phyloP scores from a whole-genome alignment of 2,329 filamentous ascomycete species.

The Aspergillus niger region DNA sequence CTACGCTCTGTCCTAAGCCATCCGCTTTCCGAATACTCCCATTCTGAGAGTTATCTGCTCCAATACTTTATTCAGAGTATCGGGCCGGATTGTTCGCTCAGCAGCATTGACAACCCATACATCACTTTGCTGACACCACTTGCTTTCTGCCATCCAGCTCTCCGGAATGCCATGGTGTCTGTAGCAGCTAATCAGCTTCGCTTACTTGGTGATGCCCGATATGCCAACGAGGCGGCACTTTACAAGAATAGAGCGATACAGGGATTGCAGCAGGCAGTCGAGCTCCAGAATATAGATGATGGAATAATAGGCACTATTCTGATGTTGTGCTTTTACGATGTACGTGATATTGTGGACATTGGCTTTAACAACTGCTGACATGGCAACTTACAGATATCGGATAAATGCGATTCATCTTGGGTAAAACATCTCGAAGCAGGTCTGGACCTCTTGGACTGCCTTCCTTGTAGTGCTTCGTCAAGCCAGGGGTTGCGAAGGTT shows the following conservation, averaged over 20 bases:
- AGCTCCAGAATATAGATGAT: constrained; percentile 20
- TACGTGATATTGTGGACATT: constrained; percentile 2
- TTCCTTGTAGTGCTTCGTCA: constrained; percentile 8
- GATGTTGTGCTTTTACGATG: constrained; percentile 40
- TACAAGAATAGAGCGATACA: constrained; percentile 30
- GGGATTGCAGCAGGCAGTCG: constrained; percentile 27
- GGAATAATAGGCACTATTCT: constrained; percentile 32
- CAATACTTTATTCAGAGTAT: constrained; percentile 34
- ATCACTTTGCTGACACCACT: constrained; percentile 28
- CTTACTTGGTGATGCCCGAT: constrained; percentile 28
- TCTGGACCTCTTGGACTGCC: constrained; percentile 24
- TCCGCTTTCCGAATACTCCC: constrained; percentile 16
- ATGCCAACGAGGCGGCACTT: constrained; percentile 24
- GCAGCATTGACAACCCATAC: constrained; percentile 33
- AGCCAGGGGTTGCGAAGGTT: constrained; percentile 19
- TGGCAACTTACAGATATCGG: constrained; percentile 26
- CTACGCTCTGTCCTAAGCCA: constrained; percentile 4
- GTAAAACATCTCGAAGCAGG: constrained; percentile 34
- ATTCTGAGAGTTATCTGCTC: constrained; percentile 23
- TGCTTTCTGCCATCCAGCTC: constrained; percentile 23
- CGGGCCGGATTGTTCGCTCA: constrained; percentile 35
- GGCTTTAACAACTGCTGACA: too few relatives aligned
- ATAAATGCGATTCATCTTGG: constrained; percentile 36
- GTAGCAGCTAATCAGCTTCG: constrained; percentile 33
- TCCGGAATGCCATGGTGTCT: constrained; percentile 30